phyloP scores from a whole-genome alignment of 2,329 filamentous ascomycete genomes.

The Colletotrichum cordylinicola region DNA sequence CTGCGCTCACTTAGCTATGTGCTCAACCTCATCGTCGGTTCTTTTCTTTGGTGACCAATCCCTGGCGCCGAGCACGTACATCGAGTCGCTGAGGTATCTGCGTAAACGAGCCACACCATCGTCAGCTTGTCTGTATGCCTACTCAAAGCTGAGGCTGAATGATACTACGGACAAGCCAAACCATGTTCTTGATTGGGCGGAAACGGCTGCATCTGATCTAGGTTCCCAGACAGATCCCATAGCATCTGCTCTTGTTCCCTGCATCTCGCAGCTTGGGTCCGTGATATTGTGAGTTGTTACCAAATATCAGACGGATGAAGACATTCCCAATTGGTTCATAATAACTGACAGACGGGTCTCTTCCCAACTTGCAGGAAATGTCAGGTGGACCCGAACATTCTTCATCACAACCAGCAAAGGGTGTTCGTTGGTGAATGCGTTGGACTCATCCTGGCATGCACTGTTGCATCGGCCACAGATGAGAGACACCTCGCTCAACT shows the following conservation, averaged over 20 bases:
- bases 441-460: background rate
- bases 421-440: background rate
- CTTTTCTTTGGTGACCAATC: background rate
- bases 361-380: background rate
- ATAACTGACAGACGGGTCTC: background rate
- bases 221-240: background rate
- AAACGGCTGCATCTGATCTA: background rate
- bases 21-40: background rate
- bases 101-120: background rate
- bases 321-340: background rate
- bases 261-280: background rate
- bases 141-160: background rate
- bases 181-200: background rate
- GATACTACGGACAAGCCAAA: background rate
- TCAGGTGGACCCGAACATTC: background rate
- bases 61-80: background rate
- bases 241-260: background rate
- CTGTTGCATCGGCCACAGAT: background rate
- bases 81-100: background rate
- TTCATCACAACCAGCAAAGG: background rate
- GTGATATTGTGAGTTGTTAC: background rate
- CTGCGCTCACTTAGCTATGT: background rate
- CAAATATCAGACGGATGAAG: background rate
- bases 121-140: background rate
- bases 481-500: background rate